phyloP scores from a whole-genome alignment of 2,329 filamentous ascomycete genomes.

The Colletotrichum tropicicola region DNA sequence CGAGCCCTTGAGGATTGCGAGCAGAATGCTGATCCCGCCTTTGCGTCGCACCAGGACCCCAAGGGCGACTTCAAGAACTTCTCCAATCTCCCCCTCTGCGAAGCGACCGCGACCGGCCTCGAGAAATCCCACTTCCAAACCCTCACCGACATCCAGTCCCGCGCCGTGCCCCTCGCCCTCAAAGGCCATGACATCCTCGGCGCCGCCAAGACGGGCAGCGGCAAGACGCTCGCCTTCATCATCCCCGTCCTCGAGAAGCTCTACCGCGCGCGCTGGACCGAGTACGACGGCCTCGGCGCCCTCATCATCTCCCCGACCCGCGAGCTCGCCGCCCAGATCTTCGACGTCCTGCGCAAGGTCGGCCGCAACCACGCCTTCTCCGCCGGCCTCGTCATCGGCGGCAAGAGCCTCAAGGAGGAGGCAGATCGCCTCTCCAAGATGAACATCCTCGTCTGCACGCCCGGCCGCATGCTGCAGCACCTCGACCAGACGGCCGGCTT shows the following conservation, averaged over 20 bases:
- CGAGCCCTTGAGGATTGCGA: background rate
- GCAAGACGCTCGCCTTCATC: conserved; percentile 94
- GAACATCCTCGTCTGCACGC: conserved; percentile 97
- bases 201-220: conserved; percentile 93
- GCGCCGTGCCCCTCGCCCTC: conserved; percentile 87
- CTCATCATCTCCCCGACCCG: conserved; percentile 94
- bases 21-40: background rate
- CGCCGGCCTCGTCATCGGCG: conserved; percentile 91
- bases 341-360: conserved; percentile 90
- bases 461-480: conserved; percentile 94
- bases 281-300: conserved; percentile 89
- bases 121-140: conserved; percentile 88
- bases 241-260: conserved; percentile 93
- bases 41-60: conserved; percentile 57
- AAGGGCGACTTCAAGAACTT: conserved; percentile 75
- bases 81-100: conserved; percentile 84
- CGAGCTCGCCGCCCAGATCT: conserved; percentile 96
- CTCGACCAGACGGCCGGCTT: conserved; percentile 92
- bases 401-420: conserved; percentile 89
- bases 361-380: conserved; percentile 91
- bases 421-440: conserved; percentile 85
- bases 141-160: conserved; percentile 90
- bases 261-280: conserved; percentile 88
- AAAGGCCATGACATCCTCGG: conserved; percentile 90
- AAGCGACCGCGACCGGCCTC: conserved; percentile 80